These are phyloP conservation scores for Tylopilus sp. DNA, from an alignment of 768 basidiomycete species.

Conservation along the genomic window DNA sequence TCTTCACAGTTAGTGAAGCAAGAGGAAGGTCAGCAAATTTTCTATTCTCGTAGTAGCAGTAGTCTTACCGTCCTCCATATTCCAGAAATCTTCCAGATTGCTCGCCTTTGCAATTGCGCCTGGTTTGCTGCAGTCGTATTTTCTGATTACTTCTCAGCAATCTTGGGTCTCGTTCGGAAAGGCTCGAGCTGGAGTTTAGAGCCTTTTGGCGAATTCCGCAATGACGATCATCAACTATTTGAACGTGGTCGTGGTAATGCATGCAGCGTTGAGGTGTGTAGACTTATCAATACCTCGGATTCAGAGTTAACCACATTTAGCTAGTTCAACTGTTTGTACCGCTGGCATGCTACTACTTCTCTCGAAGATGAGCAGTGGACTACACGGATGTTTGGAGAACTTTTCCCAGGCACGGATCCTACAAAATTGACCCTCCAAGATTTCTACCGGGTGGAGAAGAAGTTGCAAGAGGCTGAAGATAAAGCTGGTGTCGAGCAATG, in stretches of 20 bases:
- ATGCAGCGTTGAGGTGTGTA: conserved; percentile 72
- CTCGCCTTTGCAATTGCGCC: conserved; percentile 71
- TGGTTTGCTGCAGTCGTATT: conserved; percentile 82
- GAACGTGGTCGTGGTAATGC: conserved; percentile 80
- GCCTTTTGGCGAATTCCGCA: conserved; percentile 72
- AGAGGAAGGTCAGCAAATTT: conserved; percentile 43
- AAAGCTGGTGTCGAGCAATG: conserved; percentile 55
- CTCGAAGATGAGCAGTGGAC: conserved; percentile 71
- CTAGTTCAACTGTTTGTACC: conserved; percentile 82
- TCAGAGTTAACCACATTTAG: background rate
- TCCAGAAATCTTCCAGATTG: conserved; percentile 77
- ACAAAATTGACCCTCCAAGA: conserved; percentile 47
- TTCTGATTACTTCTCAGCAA: conserved; percentile 78
- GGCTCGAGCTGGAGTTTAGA: conserved; percentile 76
- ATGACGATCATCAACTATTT: conserved; percentile 58
- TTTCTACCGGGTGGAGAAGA: conserved; percentile 46
- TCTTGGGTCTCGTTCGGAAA: conserved; percentile 72
- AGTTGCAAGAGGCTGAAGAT: conserved; percentile 28
- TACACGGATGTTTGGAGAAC: conserved; percentile 39
- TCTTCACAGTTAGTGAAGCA: conserved; percentile 43
- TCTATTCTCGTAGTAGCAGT: background rate
- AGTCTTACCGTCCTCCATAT: conserved; percentile 20
- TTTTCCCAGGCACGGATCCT: conserved; percentile 52
- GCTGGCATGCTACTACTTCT: conserved; percentile 83
- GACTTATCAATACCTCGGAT: background rate